A percentile compares a stretch with the other conserved stretches of the same genome.
Conservation (phyloP, 306 rosid genomes). For the Cucumis cinereus region DNA sequence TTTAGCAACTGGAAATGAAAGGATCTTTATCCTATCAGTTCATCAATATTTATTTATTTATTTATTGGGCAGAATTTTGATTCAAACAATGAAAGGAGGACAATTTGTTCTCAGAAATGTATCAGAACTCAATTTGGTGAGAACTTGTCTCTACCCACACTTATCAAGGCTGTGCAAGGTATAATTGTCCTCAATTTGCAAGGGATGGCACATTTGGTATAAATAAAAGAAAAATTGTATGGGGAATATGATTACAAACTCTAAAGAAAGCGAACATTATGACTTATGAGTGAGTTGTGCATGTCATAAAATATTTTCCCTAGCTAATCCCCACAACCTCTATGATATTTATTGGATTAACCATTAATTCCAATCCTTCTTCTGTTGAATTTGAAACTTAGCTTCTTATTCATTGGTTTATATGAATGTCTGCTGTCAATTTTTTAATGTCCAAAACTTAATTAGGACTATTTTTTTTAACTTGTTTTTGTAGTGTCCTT, state of each 20-base stretch:
- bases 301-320: neutral
- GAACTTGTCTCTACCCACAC: too few relatives aligned
- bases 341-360: neutral
- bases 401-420: neutral
- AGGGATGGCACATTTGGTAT: too few relatives aligned
- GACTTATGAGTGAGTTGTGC: constrained; percentile 4
- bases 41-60: too few relatives aligned
- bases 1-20: too few relatives aligned
- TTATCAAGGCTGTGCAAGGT: too few relatives aligned
- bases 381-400: neutral
- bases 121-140: too few relatives aligned
- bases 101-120: too few relatives aligned
- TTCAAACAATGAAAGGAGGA: too few relatives aligned
- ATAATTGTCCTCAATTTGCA: too few relatives aligned
- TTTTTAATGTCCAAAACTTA: neutral
- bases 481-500: neutral
- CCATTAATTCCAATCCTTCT: neutral
- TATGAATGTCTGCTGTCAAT: neutral
- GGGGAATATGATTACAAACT: neutral
- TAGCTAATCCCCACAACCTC: neutral
- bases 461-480: neutral
- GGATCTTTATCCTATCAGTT: too few relatives aligned
- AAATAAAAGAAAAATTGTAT: too few relatives aligned
- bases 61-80: too few relatives aligned
- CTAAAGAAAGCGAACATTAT: neutral